Conservation (phyloP, 495 filamentous ascomycete species). For the Lepidopterella palustris region DNA sequence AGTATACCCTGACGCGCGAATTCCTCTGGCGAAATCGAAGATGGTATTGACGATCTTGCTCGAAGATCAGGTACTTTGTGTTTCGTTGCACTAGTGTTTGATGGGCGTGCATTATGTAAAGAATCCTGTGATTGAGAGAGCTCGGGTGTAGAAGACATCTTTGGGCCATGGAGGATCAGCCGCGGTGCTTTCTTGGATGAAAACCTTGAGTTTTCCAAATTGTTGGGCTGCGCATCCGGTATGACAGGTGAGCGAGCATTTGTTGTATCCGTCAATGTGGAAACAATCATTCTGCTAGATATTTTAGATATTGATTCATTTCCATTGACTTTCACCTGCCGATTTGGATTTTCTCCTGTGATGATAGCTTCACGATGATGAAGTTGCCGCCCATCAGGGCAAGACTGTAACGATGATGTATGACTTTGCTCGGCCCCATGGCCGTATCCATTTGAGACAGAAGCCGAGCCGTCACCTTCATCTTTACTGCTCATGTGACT, state of each 20-base stretch:
- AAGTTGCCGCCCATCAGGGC: neutral
- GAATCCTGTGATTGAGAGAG: conserved; percentile 17
- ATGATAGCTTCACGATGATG: neutral
- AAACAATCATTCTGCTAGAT: neutral
- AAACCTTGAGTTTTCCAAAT: neutral
- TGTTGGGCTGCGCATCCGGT: neutral
- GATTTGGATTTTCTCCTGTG: neutral
- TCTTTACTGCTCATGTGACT: conserved; percentile 25
- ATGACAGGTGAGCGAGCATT: neutral
- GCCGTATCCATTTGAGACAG: conserved; percentile 17
- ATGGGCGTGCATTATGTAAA: neutral
- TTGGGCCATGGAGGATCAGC: neutral
- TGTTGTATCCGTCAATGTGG: neutral
- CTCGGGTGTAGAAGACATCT: conserved; percentile 16
- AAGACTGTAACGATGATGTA: conserved; percentile 4
- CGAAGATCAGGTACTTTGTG: conserved; percentile 8
- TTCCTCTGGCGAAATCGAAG: conserved; percentile 59
- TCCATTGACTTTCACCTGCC: neutral
- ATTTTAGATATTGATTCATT: neutral
- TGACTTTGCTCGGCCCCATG: conserved; percentile 14
- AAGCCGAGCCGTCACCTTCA: conserved; percentile 20
- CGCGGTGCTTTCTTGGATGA: neutral
- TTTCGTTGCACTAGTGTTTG: conserved; percentile 4
- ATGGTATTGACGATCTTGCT: conserved; percentile 59
- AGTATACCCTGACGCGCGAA: conserved; percentile 83